Evolutionary conservation across 129 eudicot species (phyloP), one percentile per base, ranked within the genome.

Genomic region (Pulicaria dysenterica): DNA sequence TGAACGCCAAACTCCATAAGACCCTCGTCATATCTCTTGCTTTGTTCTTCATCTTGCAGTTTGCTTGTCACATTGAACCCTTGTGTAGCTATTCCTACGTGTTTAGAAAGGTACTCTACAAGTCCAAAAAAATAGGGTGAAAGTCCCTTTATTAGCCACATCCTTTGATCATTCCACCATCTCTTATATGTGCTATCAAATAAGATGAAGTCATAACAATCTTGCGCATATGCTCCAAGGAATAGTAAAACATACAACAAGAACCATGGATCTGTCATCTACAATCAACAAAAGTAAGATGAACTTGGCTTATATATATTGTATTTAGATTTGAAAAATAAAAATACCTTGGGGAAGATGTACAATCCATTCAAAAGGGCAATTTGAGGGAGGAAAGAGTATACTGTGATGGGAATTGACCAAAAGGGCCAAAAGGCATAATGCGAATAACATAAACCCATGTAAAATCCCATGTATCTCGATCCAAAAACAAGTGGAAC

Each of bases 21-120:
- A 8, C 90, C 93, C 74, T 87, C 87, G 69, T 90, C 82, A 42
- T 90, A 90, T 73, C 93, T 85, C 59, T 86, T 84, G 47, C 82
- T 81, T 70, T 84, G 88, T 45, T 90, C 88, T 13, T 65, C 77
- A 11, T 90, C 96, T 41, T 74, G 83, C 14, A 87, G 85, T 86
- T 94, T 94, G 82, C 93, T 85, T 0, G 98, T 94, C 59, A 94
- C 84, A 5, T 80, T 81, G 81, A 90, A 90, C 19, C 93, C 93
- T 49, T 51, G 85, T 36, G 83, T 49, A 5, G 78, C 14, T 10
- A 90, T 78, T 60, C 92, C 90, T 19, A 90, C 40, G 57, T 74
- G 74, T 43, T 81, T 82, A 24, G 34, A 42, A 34, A 67, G 7
- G 78, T 69, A 79, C 55, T 90, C 96, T 0, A 58, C 38, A 0